Conservation (phyloP, 305 asterid genomes). For the Nicotiana rustica region DNA sequence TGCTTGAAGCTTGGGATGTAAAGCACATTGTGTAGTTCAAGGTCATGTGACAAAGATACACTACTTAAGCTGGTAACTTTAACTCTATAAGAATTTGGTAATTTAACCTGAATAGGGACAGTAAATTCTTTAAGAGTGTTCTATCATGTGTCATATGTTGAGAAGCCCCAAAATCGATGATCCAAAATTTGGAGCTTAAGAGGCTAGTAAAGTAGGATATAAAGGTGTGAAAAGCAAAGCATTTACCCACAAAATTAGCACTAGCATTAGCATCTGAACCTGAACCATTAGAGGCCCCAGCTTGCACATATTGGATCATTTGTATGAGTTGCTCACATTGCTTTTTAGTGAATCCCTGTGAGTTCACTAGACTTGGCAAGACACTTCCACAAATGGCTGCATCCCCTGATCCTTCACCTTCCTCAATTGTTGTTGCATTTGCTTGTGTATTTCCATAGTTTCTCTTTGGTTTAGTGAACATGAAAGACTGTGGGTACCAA, state of each 20-base stretch:
- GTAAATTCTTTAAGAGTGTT: too few species aligned
- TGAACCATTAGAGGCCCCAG: neutral
- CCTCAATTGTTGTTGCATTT: too few species aligned
- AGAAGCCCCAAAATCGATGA: neutral
- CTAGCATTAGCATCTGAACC: neutral
- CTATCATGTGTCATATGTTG: neutral
- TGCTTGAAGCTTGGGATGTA: neutral
- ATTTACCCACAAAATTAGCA: neutral
- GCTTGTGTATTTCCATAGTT: too few species aligned
- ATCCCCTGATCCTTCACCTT: too few species aligned
- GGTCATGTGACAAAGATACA: neutral
- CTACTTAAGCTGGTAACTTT: too few species aligned
- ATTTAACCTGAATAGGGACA: neutral
- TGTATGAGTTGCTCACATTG: too few species aligned
- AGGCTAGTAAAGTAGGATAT: neutral
- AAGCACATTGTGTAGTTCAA: too few species aligned
- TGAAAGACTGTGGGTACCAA: too few species aligned
- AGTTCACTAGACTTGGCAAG: too few species aligned
- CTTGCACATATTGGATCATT: neutral
- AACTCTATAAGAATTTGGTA: neutral
- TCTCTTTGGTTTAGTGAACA: too few species aligned
- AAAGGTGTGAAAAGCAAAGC: neutral
- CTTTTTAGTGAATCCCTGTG: too few species aligned
- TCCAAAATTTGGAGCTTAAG: neutral
- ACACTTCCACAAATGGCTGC: too few species aligned